Base-by-base conservation (phyloP, 2,329 filamentous ascomycete genomes). In the Cadophora sp. region DNA sequence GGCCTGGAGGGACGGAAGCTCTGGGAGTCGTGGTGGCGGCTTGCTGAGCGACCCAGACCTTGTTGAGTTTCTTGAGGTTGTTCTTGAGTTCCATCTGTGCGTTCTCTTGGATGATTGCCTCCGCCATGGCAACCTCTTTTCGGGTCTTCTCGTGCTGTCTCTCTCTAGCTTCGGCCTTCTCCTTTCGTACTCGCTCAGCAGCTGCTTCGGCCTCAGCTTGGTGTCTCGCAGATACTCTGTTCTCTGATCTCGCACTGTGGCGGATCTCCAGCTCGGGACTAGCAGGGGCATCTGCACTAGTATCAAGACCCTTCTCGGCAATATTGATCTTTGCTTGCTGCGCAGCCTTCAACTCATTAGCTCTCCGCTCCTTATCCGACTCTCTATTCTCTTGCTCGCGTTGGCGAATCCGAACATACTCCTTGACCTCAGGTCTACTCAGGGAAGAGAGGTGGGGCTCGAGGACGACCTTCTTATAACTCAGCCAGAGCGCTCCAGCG, bases 401-500 rank as follows among this genome's bases (percentile, higher is more conserved):
- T 73, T 89, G 86, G 4, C 87, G 84, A 47, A 90, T 82, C 20
- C 87, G 85, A 60, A 85, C 85, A 70, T 89, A 90, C 72, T 90
- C 87, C 75, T 89, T 89, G 59, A 90, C 80, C 70, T 90, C 87
- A 1, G 81, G 79, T 11, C 87, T 79, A 4, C 77, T 82, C 0
- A 89, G 77, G 1, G 77, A 71, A n/a, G 79, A 76, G 0, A 90
- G 79, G 59, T 89, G 86, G 1, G 81, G 79, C 27, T 89, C 83
- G 27, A 89, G 84, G 41, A 83, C 82, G 13, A 89, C 85, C 59
- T 90, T 86, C 16, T 90, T 86, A 69, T 87, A 89, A 6, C 83
- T 78, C 45, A 90, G 86, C 87, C 87, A 90, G 0, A 89, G 75
- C 1, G 84, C 86, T 14, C 87, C 87, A 1, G 87, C 84, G 1